Base-by-base conservation (phyloP, 495 filamentous ascomycete species). In the Podospora pseudopauciseta region DNA sequence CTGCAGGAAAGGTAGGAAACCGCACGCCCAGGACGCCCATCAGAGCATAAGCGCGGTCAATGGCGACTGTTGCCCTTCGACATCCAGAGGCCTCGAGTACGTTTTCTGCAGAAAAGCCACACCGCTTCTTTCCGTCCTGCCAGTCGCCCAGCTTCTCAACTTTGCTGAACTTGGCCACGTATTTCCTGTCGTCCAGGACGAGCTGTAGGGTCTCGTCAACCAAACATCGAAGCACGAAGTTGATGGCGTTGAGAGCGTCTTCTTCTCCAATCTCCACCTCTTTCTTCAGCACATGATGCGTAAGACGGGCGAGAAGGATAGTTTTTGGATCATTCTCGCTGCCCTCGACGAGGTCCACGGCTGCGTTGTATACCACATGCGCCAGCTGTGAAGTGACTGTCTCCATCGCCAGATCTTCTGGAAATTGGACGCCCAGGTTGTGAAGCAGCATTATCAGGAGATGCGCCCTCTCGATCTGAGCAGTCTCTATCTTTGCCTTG, bases 11-110 rank as follows among this genome's bases (percentile, higher is more conserved):
- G 15, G 77, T 75, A 0, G 76, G 73, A 64, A 78, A 79, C 18
- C 75, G 75, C 3, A 81, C 79, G 5, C 73, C 78, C 20, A 80
- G 70, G 63, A 81, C 70, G 4, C 79, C 79, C 79, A 81, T 81
- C 39, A 81, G 64, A 18, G 75, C 75, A 44, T 80, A 81, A 3
- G 77, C 74, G 16, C 71, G 63, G 66, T 80, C 79, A 5, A 74
- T 77, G 15, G 71, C 67, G 16, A 77, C 76, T 2, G 79, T 79
- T 3, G 75, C 74, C 18, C 67, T 65, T 9, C 78, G 73, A 53
- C 69, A 65, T 34, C 72, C 77, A 9, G 77, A 73, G 5, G 76
- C 70, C 3, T 72, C 72, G 67, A 81, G 72, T 39, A 76, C 73
- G 32, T 72, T 73, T 13, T 77, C 69, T 6, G 79, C 74, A 23